Evolutionary conservation across 352 stramenopile species (phyloP).

Genomic region (Phytophthora ramorum): DNA sequence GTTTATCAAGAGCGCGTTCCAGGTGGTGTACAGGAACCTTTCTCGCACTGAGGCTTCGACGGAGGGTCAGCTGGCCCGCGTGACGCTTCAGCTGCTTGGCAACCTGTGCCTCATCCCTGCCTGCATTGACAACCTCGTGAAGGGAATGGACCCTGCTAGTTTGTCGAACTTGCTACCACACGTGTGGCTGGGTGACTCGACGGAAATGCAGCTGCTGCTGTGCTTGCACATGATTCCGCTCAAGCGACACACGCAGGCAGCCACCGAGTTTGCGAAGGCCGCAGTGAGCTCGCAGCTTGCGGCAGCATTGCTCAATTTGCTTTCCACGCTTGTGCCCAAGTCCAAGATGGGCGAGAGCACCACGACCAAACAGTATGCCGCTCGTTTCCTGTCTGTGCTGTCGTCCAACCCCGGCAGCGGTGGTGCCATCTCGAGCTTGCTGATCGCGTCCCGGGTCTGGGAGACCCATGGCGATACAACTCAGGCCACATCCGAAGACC

Average conservation of each 20-base stretch:
- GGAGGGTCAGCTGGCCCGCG: slow-evolving; percentile 79
- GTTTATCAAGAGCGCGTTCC: slow-evolving; percentile 88
- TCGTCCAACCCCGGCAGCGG: slow-evolving; percentile 87
- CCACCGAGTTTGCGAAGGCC: slow-evolving; percentile 85
- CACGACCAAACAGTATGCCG: slow-evolving; percentile 84
- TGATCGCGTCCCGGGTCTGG: slow-evolving; percentile 83
- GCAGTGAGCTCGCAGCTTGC: slow-evolving; percentile 82
- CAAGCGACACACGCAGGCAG: slow-evolving; percentile 87
- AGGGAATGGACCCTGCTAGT: slow-evolving; percentile 84
- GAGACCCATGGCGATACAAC: slow-evolving; percentile 86
- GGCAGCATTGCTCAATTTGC: slow-evolving; percentile 80
- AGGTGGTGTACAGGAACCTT: slow-evolving; percentile 87
- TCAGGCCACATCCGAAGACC: slow-evolving; percentile 80
- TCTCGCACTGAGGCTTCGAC: slow-evolving; percentile 80
- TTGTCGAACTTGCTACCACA: slow-evolving; percentile 76
- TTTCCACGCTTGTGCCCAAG: slow-evolving; percentile 83
- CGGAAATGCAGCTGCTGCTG: slow-evolving; percentile 82
- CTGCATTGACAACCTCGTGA: slow-evolving; percentile 89
- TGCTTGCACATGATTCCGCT: slow-evolving; percentile 90
- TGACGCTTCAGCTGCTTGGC: slow-evolving; percentile 83
- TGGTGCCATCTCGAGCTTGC: slow-evolving; percentile 79
- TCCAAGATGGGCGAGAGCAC: slow-evolving; percentile 82
- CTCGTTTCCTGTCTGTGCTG: slow-evolving; percentile 82
- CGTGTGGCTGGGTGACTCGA: slow-evolving; percentile 81
- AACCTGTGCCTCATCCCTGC: slow-evolving; percentile 88